Percentiles rank a stretch among this genome's conserved stretches.
Conservation (phyloP, 768 basidiomycete genomes). For the Porphyrellus cyaneotinctus region DNA sequence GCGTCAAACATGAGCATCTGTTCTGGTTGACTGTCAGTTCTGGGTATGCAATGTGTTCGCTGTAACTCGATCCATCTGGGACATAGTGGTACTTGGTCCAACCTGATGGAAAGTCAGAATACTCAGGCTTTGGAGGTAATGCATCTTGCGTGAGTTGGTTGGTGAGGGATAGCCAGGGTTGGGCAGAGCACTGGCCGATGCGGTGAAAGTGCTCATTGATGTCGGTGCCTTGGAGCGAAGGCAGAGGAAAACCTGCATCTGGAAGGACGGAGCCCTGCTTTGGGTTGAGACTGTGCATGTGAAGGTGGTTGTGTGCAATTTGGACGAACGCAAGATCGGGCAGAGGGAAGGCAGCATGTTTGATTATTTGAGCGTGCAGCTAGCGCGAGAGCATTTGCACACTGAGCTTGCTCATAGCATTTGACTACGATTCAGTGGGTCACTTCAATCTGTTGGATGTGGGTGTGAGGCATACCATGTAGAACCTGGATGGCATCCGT, state of each 20-base stretch:
- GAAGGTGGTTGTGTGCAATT: constrained; percentile 78
- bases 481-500: background rate
- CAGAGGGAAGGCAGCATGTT: constrained; percentile 56
- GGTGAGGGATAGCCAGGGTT: constrained; percentile 77
- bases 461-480: constrained; percentile 6
- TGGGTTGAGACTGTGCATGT: constrained; percentile 77
- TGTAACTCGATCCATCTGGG: constrained; percentile 73
- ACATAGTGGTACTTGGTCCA: constrained; percentile 84
- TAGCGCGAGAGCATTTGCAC: constrained; percentile 84
- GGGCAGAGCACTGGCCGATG: constrained; percentile 62
- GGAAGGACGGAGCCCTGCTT: constrained; percentile 78
- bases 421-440: constrained; percentile 40
- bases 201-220: constrained; percentile 87
- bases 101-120: constrained; percentile 58
- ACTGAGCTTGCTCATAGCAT: constrained; percentile 82
- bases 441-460: background rate
- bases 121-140: constrained; percentile 59
- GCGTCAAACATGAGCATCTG: constrained; percentile 87
- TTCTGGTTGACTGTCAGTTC: constrained; percentile 58
- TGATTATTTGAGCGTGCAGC: constrained; percentile 84
- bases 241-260: constrained; percentile 75
- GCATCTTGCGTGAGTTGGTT: constrained; percentile 47
- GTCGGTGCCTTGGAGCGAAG: constrained; percentile 73
- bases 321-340: constrained; percentile 60
- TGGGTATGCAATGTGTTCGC: constrained; percentile 66